These are phyloP conservation scores for Coffea eugenioides DNA, from an alignment of 257 asterid species.

Conservation along the genomic window DNA sequence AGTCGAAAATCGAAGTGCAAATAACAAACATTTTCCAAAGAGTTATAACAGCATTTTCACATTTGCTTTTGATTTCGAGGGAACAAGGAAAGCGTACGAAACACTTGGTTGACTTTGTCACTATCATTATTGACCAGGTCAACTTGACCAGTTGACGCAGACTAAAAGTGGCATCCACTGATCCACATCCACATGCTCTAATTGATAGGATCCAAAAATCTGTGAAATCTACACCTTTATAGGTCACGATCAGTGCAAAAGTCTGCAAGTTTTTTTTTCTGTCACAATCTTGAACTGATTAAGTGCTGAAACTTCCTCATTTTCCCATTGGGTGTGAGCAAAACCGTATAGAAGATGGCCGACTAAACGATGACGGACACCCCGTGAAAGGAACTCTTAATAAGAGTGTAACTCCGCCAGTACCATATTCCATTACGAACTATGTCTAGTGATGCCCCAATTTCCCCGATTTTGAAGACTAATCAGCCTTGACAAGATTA, in stretches of 20 bases:
- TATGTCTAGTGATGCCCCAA: neutral
- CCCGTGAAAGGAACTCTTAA: neutral
- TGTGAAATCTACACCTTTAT: neutral
- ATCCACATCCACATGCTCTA: neutral
- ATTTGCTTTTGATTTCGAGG: neutral
- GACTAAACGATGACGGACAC: neutral
- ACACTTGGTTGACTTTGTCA: slow-evolving; percentile 26
- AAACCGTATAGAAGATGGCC: neutral
- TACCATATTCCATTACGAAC: neutral
- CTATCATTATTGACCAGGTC: slow-evolving; percentile 23
- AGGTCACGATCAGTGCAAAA: slow-evolving; percentile 14
- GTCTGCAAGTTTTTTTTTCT: neutral
- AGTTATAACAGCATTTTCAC: neutral
- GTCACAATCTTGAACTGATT: neutral
- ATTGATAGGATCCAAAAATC: slow-evolving; percentile 5
- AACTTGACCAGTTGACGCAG: slow-evolving; percentile 10
- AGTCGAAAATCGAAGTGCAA: too few relatives aligned
- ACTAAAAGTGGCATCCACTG: slow-evolving; percentile 9
- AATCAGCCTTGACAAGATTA: neutral
- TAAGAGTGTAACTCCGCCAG: neutral
- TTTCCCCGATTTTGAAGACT: neutral
- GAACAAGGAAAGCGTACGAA: neutral
- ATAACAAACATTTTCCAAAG: too few relatives aligned
- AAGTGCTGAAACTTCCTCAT: neutral
- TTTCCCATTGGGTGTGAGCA: neutral